Evolutionary conservation across 805 yeast species (phyloP), one percentile per base, ranked within the genome.

Genomic region (Blastobotrys mokoenaii): DNA sequence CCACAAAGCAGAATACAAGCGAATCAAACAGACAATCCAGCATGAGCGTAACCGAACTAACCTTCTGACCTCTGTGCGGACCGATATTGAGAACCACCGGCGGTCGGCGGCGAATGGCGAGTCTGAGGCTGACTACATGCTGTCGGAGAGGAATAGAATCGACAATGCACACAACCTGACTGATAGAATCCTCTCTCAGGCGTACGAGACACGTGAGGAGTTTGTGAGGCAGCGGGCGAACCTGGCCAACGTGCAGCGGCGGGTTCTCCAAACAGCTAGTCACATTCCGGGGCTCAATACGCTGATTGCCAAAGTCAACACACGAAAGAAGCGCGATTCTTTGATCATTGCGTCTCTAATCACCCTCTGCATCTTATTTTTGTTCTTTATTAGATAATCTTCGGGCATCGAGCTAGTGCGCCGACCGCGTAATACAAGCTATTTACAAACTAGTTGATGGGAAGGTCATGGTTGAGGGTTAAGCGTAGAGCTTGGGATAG

Each of bases 131-230:
- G 84, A 79, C 50, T 90, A 90, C 61, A 79, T 85, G 60, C 71
- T 82, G 46, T 80, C 83, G 47, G 98, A 90, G 64, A 65, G 86
- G 6, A 69, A 74, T 33, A 70, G 96, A 41, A 82, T 83, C 15
- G 85, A 84, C 52, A 71, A 72, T 43, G 79, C 93, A 37, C 80
- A 87, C 60, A 71, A 73, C 37, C 68, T 88, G 43, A 85, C 95
- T 12, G 97, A 93, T 60, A 67, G 82, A 38, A 69, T 93, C 47
- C 72, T 90, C 33, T 74, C 75, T n/a, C 89, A 83, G 60, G 97
- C 96, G 1, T 82, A 77, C 66, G 85, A 84, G 53, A 88, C 97
- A 0, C 71, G 97, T 47, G 97, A 89, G 49, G 94, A 85, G 57
- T 73, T 93, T 44, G 53, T 74, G 39, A 71, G 80, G 40, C 98